Conservation (phyloP, 805 yeast species). For the Pichia ethanolica region DNA sequence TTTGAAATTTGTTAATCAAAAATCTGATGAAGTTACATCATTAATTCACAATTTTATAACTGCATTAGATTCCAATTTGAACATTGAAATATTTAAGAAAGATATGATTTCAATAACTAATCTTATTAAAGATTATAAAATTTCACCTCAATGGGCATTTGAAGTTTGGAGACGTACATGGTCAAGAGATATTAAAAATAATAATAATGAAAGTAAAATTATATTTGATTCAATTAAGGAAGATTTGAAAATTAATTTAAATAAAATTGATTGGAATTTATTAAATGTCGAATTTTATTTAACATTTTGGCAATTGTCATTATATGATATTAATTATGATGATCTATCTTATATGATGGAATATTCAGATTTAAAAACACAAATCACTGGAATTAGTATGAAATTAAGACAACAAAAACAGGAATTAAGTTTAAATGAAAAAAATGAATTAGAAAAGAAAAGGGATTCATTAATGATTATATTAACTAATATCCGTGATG, state of each 20-base stretch:
- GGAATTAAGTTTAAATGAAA: constrained; percentile 17
- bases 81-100: constrained; percentile 25
- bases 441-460: constrained; percentile 20
- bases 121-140: constrained; percentile 35
- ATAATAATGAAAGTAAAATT: constrained; percentile 13
- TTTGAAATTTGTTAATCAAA: constrained; percentile 63
- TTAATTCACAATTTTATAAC: constrained; percentile 62
- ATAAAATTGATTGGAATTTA: constrained; percentile 17
- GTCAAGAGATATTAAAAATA: constrained; percentile 21
- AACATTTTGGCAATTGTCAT: constrained; percentile 65
- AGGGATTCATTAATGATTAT: constrained; percentile 23
- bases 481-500: constrained; percentile 28
- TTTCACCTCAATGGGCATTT: constrained; percentile 61
- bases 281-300: constrained; percentile 40
- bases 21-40: constrained; percentile 63
- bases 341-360: constrained; percentile 43
- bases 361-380: constrained; percentile 31
- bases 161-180: constrained; percentile 62
- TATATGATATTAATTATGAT: constrained; percentile 62
- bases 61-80: constrained; percentile 45
- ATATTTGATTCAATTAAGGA: constrained; percentile 11
- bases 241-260: constrained; percentile 12
- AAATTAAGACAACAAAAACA: constrained; percentile 27
- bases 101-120: constrained; percentile 34
- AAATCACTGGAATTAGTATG: constrained; percentile 30